Evolutionary conservation across 148 eudicot genomes (phyloP).

Genomic region (Heliosperma pusillum): DNA sequence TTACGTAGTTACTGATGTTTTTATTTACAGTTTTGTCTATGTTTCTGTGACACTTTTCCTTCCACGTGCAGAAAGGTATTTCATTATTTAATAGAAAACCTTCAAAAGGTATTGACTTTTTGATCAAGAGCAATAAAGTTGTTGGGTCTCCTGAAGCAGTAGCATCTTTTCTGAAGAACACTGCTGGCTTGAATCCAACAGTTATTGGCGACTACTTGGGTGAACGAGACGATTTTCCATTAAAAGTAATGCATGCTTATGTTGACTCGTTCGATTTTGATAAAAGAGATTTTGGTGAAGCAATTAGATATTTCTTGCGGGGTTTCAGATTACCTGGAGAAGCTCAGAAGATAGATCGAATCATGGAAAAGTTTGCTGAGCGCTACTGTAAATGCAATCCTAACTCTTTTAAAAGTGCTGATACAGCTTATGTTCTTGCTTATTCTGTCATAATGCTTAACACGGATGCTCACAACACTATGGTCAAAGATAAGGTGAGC

Average conservation of each 20-base stretch:
- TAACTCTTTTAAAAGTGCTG: slow-evolving; percentile 85
- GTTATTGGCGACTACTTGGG: slow-evolving; percentile 96
- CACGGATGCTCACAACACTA: slow-evolving; percentile 95
- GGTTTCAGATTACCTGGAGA: slow-evolving; percentile 99
- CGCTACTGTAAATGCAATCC: slow-evolving; percentile 98
- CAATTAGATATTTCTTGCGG: slow-evolving; percentile 86
- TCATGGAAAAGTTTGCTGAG: slow-evolving; percentile 99
- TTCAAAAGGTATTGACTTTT: slow-evolving; percentile 86
- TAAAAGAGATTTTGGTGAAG: slow-evolving; percentile 87
- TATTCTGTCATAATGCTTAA: slow-evolving; percentile 98
- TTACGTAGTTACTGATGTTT: neutral
- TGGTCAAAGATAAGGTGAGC: slow-evolving; percentile 97
- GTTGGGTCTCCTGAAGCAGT: slow-evolving; percentile 84
- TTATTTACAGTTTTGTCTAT: slow-evolving; percentile 3
- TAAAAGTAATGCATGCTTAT: slow-evolving; percentile 98
- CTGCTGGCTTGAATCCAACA: slow-evolving; percentile 77
- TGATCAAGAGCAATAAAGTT: slow-evolving; percentile 72
- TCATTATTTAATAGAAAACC: slow-evolving; percentile 88
- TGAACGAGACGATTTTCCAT: slow-evolving; percentile 84
- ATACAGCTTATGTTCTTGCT: slow-evolving; percentile 98
- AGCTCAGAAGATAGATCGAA: slow-evolving; percentile 97
- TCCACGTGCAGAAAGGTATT: slow-evolving; percentile 84
- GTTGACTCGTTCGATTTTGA: slow-evolving; percentile 91
- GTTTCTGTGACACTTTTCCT: slow-evolving; percentile 17
- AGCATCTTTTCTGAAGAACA: slow-evolving; percentile 72